A percentile compares a stretch with the other conserved stretches of the same genome.
Evolutionary conservation across 2,329 filamentous ascomycete genomes (phyloP).

Genomic region (Fusarium sp.): DNA sequence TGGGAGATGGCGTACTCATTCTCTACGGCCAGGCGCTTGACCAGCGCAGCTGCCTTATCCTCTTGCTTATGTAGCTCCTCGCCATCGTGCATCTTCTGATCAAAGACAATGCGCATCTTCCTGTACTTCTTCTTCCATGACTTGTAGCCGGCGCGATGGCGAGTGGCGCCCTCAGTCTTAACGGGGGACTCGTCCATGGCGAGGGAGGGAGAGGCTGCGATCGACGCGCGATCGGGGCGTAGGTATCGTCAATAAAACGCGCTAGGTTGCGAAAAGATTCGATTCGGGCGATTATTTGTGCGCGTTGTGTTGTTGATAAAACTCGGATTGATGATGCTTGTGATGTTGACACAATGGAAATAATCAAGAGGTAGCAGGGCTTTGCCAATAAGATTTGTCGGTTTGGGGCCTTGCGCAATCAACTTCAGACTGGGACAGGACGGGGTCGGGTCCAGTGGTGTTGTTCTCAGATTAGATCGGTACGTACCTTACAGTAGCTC

Average conservation of each 20-base stretch:
- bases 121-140: constrained; percentile 94
- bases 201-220: constrained; percentile 23
- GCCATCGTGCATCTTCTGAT: constrained; percentile 81
- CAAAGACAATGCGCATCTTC: constrained; percentile 86
- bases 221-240: constrained; percentile 17
- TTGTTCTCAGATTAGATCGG: constrained; percentile 36
- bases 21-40: constrained; percentile 86
- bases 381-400: constrained; percentile 30
- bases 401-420: constrained; percentile 28
- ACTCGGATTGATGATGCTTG: constrained; percentile 32
- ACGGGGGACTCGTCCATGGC: constrained; percentile 53
- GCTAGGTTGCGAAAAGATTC: constrained; percentile 5
- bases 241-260: constrained; percentile 20
- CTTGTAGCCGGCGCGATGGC: constrained; percentile 67
- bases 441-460: constrained; percentile 16
- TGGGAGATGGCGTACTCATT: constrained; percentile 79
- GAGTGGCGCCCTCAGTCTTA: constrained; percentile 60
- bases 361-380: constrained; percentile 18
- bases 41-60: constrained; percentile 82
- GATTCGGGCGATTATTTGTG: not conserved
- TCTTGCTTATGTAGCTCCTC: constrained; percentile 86
- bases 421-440: constrained; percentile 19
- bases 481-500: constrained; percentile 40
- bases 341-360: constrained; percentile 23
- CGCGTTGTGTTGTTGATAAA: constrained; percentile 25